Conservation (phyloP, 2,329 filamentous ascomycete genomes). For the Botrytis elliptica region DNA sequence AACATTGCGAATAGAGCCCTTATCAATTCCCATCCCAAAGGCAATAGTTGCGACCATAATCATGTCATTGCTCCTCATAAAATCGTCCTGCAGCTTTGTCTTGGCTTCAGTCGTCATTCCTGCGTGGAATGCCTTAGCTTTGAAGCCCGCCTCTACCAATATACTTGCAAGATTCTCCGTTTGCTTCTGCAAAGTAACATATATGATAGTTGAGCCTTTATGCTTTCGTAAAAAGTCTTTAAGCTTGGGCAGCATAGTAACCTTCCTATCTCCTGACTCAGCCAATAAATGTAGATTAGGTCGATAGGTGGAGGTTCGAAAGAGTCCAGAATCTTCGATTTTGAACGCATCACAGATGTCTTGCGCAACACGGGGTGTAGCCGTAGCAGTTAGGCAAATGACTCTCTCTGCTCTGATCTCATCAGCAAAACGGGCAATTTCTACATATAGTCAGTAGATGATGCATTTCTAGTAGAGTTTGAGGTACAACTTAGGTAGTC, state of each 20-base stretch:
- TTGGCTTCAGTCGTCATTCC: conserved; percentile 50
- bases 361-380: conserved; percentile 54
- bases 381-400: conserved; percentile 59
- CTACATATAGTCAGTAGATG: conserved; percentile 24
- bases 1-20: conserved; percentile 54
- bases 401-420: conserved; percentile 58
- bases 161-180: conserved; percentile 46
- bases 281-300: conserved; percentile 54
- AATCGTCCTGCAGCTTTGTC: conserved; percentile 49
- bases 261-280: conserved; percentile 43
- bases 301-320: conserved; percentile 58
- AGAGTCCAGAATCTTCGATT: conserved; percentile 50
- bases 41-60: conserved; percentile 57
- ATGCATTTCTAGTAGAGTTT: background rate
- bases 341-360: conserved; percentile 55
- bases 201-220: conserved; percentile 57
- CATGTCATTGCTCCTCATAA: conserved; percentile 48
- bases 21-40: conserved; percentile 61
- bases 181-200: conserved; percentile 58
- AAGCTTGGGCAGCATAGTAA: conserved; percentile 48
- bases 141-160: conserved; percentile 43
- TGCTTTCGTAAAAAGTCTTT: conserved; percentile 50
- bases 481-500: conserved; percentile 48
- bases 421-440: conserved; percentile 53
- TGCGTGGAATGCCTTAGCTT: conserved; percentile 50